phyloP scores from a whole-genome alignment of 768 basidiomycete genomes.

The Tylopilus balloui region DNA sequence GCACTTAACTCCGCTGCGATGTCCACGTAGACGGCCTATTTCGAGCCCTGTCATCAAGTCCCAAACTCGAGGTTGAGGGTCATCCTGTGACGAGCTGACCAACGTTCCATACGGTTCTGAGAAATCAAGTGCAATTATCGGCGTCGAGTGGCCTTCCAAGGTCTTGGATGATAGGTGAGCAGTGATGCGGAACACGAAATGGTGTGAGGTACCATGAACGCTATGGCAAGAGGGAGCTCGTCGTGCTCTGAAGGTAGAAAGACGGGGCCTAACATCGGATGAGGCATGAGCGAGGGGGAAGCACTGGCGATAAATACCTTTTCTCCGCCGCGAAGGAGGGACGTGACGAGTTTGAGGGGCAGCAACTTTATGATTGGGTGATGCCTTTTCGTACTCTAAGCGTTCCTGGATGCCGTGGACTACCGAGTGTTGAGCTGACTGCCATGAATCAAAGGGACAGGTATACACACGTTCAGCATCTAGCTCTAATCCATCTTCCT shows the following conservation, averaged over 20 bases:
- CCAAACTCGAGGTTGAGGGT: constrained; percentile 88
- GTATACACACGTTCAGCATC: constrained; percentile 81
- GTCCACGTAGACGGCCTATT: constrained; percentile 80
- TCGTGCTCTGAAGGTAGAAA: constrained; percentile 98
- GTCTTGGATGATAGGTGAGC: constrained; percentile 48
- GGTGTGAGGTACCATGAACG: constrained; percentile 77
- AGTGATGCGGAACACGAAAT: not conserved
- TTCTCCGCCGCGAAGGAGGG: constrained; percentile 32
- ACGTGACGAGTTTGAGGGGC: constrained; percentile 10
- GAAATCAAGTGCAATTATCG: constrained; percentile 88
- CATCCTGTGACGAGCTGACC: constrained; percentile 83
- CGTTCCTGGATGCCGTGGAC: constrained; percentile 90
- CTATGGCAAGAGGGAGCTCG: constrained; percentile 87
- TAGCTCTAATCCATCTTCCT: constrained; percentile 95
- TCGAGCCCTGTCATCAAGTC: constrained; percentile 88
- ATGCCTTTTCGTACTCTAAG: constrained; percentile 62
- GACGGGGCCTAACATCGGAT: constrained; percentile 62
- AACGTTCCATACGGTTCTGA: constrained; percentile 95
- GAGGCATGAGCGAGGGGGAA: not conserved
- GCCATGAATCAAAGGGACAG: not conserved
- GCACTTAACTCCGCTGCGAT: constrained; percentile 77
- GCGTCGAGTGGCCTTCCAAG: constrained; percentile 71
- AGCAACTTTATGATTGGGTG: constrained; percentile 22
- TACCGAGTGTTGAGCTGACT: constrained; percentile 29
- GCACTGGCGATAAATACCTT: constrained; percentile 15